Conservation (phyloP, 495 filamentous ascomycete species). For the Annulohypoxylon moriforme region DNA sequence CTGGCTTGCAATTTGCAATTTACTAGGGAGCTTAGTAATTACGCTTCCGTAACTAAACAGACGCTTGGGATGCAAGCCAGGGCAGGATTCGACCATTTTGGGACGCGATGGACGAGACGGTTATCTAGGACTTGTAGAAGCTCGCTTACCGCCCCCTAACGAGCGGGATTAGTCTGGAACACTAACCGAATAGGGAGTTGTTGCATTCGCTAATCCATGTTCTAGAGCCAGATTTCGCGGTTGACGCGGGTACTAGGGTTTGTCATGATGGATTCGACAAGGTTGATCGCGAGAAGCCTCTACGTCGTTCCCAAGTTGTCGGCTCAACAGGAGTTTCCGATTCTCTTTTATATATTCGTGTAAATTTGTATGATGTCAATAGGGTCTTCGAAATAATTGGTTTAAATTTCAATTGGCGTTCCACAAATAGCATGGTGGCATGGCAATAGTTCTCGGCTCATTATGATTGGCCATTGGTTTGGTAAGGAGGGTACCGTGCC, state of each 20-base stretch:
- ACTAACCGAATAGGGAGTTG: not conserved
- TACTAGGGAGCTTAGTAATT: slow-evolving; percentile 5
- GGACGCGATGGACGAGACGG: not conserved
- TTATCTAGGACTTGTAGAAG: not conserved
- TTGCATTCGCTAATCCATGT: slow-evolving; percentile 16
- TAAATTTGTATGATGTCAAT: not conserved
- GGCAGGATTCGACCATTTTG: not conserved
- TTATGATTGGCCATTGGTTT: not conserved
- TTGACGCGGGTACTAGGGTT: slow-evolving; percentile 12
- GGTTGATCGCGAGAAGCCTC: not conserved
- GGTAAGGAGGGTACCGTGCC: not conserved
- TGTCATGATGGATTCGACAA: not conserved
- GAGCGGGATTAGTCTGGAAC: slow-evolving; percentile 13
- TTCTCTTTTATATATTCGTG: not conserved
- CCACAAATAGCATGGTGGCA: not conserved
- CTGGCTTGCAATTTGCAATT: not conserved
- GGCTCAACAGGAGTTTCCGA: not conserved
- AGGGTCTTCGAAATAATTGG: not conserved
- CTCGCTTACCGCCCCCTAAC: not conserved
- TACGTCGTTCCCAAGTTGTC: not conserved
- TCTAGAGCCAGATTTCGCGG: not conserved
- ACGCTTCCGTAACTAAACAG: slow-evolving; percentile 5
- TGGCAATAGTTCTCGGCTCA: not conserved
- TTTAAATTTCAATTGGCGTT: not conserved
- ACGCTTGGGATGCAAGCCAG: slow-evolving; percentile 2